Evolutionary conservation across 352 stramenopile species (phyloP).

Genomic region (Phytophthora cactorum): DNA sequence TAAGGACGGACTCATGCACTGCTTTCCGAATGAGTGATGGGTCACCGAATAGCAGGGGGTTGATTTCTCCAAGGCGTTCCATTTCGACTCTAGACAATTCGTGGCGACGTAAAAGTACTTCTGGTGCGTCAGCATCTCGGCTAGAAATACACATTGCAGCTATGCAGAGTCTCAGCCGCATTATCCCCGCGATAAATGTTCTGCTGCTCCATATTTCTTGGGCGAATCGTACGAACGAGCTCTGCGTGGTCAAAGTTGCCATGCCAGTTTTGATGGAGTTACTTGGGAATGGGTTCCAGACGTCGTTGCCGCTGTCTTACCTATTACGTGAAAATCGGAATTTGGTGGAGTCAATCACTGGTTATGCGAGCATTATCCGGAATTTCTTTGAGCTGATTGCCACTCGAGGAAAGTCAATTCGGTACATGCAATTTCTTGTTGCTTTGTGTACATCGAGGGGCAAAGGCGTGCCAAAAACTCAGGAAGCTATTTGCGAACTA

Average conservation of each 20-base stretch:
- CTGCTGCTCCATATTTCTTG: conserved; percentile 72
- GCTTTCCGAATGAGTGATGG: conserved; percentile 7
- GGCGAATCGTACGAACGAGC: conserved; percentile 61
- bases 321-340: conserved; percentile 75
- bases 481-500: conserved; percentile 76
- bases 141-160: conserved; percentile 39
- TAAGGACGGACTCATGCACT: conserved; percentile 16
- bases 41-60: conserved; percentile 15
- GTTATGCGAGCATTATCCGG: conserved; percentile 60
- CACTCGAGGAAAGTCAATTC: conserved; percentile 66
- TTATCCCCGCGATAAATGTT: conserved; percentile 59
- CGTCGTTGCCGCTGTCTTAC: conserved; percentile 68
- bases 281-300: conserved; percentile 76
- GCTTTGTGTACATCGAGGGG: conserved; percentile 68
- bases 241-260: conserved; percentile 57
- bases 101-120: conserved; percentile 37
- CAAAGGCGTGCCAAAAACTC: conserved; percentile 67
- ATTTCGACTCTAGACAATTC: conserved; percentile 33
- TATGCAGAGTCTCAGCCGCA: conserved; percentile 68
- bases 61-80: conserved; percentile 30
- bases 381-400: conserved; percentile 83
- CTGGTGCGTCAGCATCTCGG: conserved; percentile 17
- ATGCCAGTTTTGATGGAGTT: conserved; percentile 77
- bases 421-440: conserved; percentile 80
- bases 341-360: conserved; percentile 75